Base-by-base conservation (phyloP, 352 stramenopile species). In the Globisporangium radiosum region DNA sequence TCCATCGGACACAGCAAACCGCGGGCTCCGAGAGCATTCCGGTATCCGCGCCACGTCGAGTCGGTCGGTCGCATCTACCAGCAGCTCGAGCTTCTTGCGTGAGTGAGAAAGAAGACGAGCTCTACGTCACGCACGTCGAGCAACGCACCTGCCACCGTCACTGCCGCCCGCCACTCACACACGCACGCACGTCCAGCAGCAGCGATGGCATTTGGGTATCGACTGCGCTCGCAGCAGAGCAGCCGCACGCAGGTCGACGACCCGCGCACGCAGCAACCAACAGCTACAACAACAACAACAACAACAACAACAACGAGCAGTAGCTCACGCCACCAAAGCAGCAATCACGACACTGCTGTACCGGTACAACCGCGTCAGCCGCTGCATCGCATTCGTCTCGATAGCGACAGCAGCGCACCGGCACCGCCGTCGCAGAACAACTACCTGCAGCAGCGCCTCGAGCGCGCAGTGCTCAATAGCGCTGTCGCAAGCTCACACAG, bases 121-220 rank as follows among this genome's bases (percentile, higher is more conserved):
- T 25, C 19, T 25, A 25, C 19, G 19, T 2, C 19, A 25, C 19
- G 19, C 19, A 25, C 19, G 19, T 25, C 1, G 19, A 25, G 19
- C 19, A 25, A 25, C 19, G 19, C 19, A 25, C 19, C 19, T 25
- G 19, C 19, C 19, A 25, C 19, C 19, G 19, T 80, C 15, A 8
- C 7, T 11, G 6, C 25, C 19, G 9, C 38, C 48, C 14, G 11
- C 48, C 5, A 14, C 5, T 48, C 44, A n/a, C 19, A 25, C 19
- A 25, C 19, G 19, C 19, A 25, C 19, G 19, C 19, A 25, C 19
- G 13, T 48, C 44, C 13, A 48, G 10, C 38, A 17, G 4, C 33
- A 40, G n/a, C 15, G 7, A 65, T 65, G 59, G 52, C 59, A 57
- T 65, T 65, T 47, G 59, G 59, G 7, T 57, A 58, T 50, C 50